A percentile compares a stretch with the other conserved stretches of the same genome.
Conservation (phyloP, 2,329 filamentous ascomycete genomes). For the Colletotrichum tropicale region DNA sequence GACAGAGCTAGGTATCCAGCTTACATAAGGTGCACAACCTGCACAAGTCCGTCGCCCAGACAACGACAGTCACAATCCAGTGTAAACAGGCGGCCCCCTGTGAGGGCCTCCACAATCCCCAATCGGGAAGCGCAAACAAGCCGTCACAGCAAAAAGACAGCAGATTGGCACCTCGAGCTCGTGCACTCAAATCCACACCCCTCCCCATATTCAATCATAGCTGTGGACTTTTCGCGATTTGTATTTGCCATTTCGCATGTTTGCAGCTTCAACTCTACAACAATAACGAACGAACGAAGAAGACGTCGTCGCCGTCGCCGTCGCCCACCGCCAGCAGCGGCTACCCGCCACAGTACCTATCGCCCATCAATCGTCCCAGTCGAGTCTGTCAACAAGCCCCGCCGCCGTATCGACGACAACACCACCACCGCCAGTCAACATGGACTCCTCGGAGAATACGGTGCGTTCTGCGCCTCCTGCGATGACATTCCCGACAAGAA, state of each 20-base stretch:
- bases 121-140: conserved; percentile 23
- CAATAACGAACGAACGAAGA: background rate
- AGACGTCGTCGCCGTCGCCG: conserved; percentile 21
- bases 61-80: conserved; percentile 2
- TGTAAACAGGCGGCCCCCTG: conserved; percentile 5
- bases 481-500: background rate
- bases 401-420: conserved; percentile 27
- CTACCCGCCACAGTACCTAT: conserved; percentile 39
- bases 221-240: background rate
- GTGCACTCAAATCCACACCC: conserved; percentile 16
- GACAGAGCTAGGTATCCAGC: accelerated
- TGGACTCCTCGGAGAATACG: conserved; percentile 39
- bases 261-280: conserved; percentile 24
- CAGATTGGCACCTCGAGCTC: background rate
- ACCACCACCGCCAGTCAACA: conserved; percentile 27
- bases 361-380: conserved; percentile 24
- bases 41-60: background rate
- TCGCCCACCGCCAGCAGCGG: conserved; percentile 28
- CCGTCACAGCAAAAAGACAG: background rate
- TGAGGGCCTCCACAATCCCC: conserved; percentile 4
- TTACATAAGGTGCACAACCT: background rate
- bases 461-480: conserved; percentile 26
- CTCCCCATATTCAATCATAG: conserved; percentile 19
- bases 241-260: background rate
- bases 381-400: background rate